Conservation (phyloP, 305 asterid species). For the Solanum hybrid region DNA sequence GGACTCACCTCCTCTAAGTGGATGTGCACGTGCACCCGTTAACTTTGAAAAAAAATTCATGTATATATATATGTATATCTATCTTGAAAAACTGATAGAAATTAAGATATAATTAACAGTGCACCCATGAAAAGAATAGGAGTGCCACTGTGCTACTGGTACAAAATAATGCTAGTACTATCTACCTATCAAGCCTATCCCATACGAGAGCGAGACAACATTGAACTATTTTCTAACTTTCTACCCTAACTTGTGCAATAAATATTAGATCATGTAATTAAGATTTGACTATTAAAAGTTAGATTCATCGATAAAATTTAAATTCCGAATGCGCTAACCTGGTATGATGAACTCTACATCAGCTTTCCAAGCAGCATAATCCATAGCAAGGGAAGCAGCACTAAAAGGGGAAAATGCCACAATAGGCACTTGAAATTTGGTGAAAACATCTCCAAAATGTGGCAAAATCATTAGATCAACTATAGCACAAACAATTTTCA, state of each 20-base stretch:
- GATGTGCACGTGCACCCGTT: too few relatives aligned
- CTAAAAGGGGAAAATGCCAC: conserved; percentile 52
- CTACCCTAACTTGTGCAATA: not conserved
- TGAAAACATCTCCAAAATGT: conserved; percentile 36
- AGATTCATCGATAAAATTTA: not conserved
- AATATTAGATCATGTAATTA: not conserved
- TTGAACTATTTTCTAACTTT: not conserved
- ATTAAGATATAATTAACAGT: too few relatives aligned
- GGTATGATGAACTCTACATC: conserved; percentile 26
- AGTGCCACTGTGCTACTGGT: too few relatives aligned
- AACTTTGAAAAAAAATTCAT: too few relatives aligned
- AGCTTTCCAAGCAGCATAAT: conserved; percentile 48
- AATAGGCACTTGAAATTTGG: conserved; percentile 25
- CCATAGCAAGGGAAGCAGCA: conserved; percentile 54
- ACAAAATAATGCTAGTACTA: not conserved
- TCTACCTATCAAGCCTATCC: not conserved
- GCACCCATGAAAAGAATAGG: too few relatives aligned
- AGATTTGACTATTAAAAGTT: not conserved
- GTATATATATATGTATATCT: too few relatives aligned
- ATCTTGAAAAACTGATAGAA: too few relatives aligned
- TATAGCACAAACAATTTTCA: conserved; percentile 37
- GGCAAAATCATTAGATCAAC: conserved; percentile 68
- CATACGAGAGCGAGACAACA: not conserved
- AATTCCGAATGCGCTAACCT: conserved; percentile 16
- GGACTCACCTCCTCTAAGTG: too few relatives aligned